These are phyloP conservation scores for Toxicodendron radicans DNA, from an alignment of 345 rosid species.

Conservation along the genomic window DNA sequence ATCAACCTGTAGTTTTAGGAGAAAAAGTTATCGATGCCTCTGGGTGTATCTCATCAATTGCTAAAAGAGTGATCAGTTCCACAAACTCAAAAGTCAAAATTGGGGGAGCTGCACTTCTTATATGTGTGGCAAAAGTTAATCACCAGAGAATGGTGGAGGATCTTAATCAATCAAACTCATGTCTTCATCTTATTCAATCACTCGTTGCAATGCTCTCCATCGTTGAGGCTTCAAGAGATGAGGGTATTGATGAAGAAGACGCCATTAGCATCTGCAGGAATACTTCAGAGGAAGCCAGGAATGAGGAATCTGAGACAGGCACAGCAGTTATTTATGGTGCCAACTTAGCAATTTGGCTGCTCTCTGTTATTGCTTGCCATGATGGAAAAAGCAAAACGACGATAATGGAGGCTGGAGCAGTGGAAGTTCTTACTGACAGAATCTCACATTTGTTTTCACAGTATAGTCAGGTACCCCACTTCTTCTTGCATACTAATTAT, in stretches of 20 bases:
- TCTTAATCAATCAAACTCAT: conserved; percentile 73
- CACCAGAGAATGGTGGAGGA: conserved; percentile 81
- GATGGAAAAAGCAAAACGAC: conserved; percentile 73
- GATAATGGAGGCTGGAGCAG: conserved; percentile 90
- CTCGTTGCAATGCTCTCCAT: conserved; percentile 70
- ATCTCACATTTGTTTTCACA: conserved; percentile 57
- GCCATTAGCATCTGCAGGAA: conserved; percentile 62
- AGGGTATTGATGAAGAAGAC: conserved; percentile 47
- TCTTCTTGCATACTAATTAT: conserved; percentile 10
- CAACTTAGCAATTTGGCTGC: conserved; percentile 86
- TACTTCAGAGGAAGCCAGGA: conserved; percentile 52
- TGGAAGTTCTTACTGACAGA: conserved; percentile 84
- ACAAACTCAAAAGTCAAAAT: conserved; percentile 69
- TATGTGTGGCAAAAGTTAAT: conserved; percentile 90
- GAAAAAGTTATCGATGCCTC: conserved; percentile 59
- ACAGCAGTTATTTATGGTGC: conserved; percentile 64
- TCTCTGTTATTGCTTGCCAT: conserved; percentile 88
- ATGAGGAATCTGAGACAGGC: conserved; percentile 44
- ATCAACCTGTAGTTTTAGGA: conserved; percentile 80
- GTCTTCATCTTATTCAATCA: conserved; percentile 64
- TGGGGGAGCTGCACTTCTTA: conserved; percentile 93
- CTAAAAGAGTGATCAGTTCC: conserved; percentile 73
- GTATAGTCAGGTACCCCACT: conserved; percentile 67
- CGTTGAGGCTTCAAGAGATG: conserved; percentile 46
- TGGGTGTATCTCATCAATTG: conserved; percentile 69